phyloP scores from a whole-genome alignment of 83 land plant genomes.

The Diphasiastrum complanatum region DNA sequence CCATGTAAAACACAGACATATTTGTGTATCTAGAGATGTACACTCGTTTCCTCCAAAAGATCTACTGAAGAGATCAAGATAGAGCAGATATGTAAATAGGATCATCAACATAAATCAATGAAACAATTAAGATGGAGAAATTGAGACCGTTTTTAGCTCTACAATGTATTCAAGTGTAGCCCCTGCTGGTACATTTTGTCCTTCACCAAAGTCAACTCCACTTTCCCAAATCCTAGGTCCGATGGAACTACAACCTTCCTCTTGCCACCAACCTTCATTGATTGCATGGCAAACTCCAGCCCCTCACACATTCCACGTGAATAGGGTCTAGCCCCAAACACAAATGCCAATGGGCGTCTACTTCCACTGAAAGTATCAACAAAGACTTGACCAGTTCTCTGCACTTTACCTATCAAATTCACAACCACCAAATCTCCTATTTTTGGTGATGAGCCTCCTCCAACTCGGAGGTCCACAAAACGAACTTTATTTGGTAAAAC shows the following conservation, averaged over 20 bases:
- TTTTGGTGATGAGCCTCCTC: slow-evolving; percentile 71
- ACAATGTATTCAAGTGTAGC: slow-evolving; percentile 63
- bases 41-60: no score
- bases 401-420: slow-evolving; percentile 48
- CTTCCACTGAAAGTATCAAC: slow-evolving; percentile 55
- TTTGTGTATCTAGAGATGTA: no score
- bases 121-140: slow-evolving; percentile 79
- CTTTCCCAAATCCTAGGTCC: slow-evolving; percentile 61
- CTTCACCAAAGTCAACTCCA: slow-evolving; percentile 50
- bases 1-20: no score
- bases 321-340: slow-evolving; percentile 80
- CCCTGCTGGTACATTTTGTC: slow-evolving; percentile 42
- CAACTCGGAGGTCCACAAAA: slow-evolving; percentile 55
- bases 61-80: no score
- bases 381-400: slow-evolving; percentile 41
- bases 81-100: no score
- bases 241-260: slow-evolving; percentile 65
- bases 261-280: slow-evolving; percentile 75
- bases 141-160: slow-evolving; percentile 67
- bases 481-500: slow-evolving; percentile 47
- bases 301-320: slow-evolving; percentile 80
- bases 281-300: slow-evolving; percentile 53
- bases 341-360: slow-evolving; percentile 62
- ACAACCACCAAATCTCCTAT: slow-evolving; percentile 76
- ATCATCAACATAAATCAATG: no score